Conservation (phyloP, 176 grass and related monocot genomes). For the Puccinellia tenuiflora region DNA sequence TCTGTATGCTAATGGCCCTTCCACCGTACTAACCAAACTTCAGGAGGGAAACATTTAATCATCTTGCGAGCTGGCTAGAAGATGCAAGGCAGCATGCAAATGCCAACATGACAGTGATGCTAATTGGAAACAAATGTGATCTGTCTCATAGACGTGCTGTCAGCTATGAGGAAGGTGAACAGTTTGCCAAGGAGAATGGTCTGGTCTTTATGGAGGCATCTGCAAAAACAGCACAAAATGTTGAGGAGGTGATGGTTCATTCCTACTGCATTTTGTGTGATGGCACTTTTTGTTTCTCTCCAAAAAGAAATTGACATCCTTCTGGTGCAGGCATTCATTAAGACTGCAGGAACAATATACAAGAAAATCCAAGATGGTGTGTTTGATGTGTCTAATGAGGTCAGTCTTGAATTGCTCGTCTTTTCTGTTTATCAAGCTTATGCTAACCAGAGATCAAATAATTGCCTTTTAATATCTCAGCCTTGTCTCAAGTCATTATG, state of each 20-base stretch:
- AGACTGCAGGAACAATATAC: slow-evolving; percentile 69
- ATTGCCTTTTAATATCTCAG: neutral
- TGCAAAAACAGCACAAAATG: slow-evolving; percentile 68
- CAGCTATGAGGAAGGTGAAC: slow-evolving; percentile 71
- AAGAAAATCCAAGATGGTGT: slow-evolving; percentile 85
- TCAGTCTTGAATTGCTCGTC: neutral
- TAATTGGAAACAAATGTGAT: slow-evolving; percentile 78
- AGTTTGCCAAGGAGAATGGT: slow-evolving; percentile 72
- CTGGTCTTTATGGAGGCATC: slow-evolving; percentile 83
- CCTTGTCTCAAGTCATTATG: neutral
- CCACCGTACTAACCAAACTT: neutral
- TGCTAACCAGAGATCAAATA: neutral
- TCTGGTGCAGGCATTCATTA: slow-evolving; percentile 62
- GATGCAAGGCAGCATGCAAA: slow-evolving; percentile 80
- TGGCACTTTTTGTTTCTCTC: neutral
- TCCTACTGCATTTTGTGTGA: neutral
- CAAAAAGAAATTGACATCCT: neutral
- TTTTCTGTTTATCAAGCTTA: slow-evolving; percentile 1
- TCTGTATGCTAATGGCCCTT: neutral
- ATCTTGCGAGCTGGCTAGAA: slow-evolving; percentile 79
- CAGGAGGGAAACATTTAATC: slow-evolving; percentile 87
- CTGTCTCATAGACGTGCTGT: slow-evolving; percentile 72
- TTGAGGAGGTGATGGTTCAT: slow-evolving; percentile 50
- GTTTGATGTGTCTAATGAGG: slow-evolving; percentile 87
- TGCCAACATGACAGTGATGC: slow-evolving; percentile 74